Conservation (phyloP, 352 stramenopile species). For the Phytopythium boreale region DNA sequence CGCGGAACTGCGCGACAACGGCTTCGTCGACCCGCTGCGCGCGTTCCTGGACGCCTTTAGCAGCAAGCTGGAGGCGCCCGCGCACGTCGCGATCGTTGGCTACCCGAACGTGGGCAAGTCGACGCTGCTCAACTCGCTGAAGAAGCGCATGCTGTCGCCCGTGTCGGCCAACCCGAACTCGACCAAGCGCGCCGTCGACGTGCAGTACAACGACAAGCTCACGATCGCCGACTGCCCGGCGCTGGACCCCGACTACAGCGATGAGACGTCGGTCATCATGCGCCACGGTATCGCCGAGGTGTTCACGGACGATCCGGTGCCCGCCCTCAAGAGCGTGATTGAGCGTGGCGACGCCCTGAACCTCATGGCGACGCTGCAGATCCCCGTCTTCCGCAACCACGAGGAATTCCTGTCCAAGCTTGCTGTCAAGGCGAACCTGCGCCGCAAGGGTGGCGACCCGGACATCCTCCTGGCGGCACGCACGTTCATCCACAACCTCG, state of each 20-base stretch:
- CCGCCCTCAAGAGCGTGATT: conserved; percentile 90
- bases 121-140: conserved; percentile 95
- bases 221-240: conserved; percentile 96
- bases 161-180: conserved; percentile 55
- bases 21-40: conserved; percentile 87
- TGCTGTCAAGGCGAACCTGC: conserved; percentile 90
- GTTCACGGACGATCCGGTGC: conserved; percentile 93
- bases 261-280: conserved; percentile 82
- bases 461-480: conserved; percentile 94
- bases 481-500: conserved; percentile 76
- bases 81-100: conserved; percentile 96
- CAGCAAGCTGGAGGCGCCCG: conserved; percentile 57
- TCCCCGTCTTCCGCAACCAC: conserved; percentile 91
- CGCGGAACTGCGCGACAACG: conserved; percentile 69
- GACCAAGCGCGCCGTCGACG: conserved; percentile 86
- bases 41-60: conserved; percentile 97
- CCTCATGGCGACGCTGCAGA: conserved; percentile 95
- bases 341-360: conserved; percentile 88
- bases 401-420: conserved; percentile 97
- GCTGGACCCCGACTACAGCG: conserved; percentile 95
- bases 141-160: conserved; percentile 56
- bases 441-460: conserved; percentile 96
- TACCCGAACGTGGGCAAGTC: conserved; percentile 97
- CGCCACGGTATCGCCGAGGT: conserved; percentile 94
- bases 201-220: conserved; percentile 96